Evolutionary conservation across 106 monocot genomes (phyloP).

Genomic region (Iris macrosiphon): DNA sequence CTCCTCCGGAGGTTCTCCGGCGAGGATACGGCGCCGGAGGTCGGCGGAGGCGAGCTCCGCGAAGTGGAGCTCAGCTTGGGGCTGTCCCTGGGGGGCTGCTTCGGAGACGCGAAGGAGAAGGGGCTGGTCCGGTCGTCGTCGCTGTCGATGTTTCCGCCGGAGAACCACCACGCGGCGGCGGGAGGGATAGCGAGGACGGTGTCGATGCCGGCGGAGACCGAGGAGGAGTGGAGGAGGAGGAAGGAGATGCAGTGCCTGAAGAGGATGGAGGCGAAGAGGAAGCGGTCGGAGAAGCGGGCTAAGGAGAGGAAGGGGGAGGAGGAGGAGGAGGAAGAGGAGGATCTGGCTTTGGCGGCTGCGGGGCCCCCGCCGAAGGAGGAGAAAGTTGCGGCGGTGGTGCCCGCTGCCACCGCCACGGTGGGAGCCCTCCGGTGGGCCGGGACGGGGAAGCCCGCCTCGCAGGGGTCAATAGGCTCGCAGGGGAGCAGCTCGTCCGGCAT

Average conservation of each 20-base stretch:
- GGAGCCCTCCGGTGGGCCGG: not conserved
- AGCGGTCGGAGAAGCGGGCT: slow-evolving; percentile 29
- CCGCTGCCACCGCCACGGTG: not conserved
- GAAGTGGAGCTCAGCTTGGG: slow-evolving; percentile 62
- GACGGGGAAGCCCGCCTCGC: slow-evolving; percentile 3
- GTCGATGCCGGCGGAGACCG: slow-evolving; percentile 35
- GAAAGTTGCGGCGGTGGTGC: not conserved
- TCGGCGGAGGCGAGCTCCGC: not conserved
- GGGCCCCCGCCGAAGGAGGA: not conserved
- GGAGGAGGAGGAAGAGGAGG: not conserved
- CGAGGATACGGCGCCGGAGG: not conserved
- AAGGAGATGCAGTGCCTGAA: slow-evolving; percentile 45
- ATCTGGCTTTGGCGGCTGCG: not conserved
- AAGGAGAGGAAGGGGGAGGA: not conserved
- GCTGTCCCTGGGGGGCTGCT: slow-evolving; percentile 54
- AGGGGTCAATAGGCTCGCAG: slow-evolving; percentile 31
- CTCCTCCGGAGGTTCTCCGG: slow-evolving; percentile 23
- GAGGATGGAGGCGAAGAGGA: slow-evolving; percentile 42
- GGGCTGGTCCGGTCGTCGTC: slow-evolving; percentile 33
- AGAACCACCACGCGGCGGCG: not conserved
- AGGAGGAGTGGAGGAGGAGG: slow-evolving; percentile 44
- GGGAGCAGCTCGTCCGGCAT: slow-evolving; percentile 25
- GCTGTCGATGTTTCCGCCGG: slow-evolving; percentile 13
- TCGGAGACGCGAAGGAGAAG: slow-evolving; percentile 33
- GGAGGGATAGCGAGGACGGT: slow-evolving; percentile 19